Percentiles rank a stretch among this genome's conserved stretches.
Conservation (phyloP, 805 yeast species). For the Metschnikowia colocasiae region DNA sequence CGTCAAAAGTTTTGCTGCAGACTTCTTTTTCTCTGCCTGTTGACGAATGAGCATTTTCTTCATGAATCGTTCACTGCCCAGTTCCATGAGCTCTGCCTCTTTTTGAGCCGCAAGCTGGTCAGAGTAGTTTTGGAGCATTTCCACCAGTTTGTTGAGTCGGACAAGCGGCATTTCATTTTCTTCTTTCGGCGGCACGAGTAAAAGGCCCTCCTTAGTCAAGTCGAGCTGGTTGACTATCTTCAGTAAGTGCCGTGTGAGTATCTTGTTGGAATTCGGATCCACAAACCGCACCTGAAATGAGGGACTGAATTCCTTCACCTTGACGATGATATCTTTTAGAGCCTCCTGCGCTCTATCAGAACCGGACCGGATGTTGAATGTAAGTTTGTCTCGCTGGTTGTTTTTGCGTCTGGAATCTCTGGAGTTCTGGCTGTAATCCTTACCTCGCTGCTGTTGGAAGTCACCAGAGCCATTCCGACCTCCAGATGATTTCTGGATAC, state of each 20-base stretch:
- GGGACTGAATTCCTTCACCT: conserved; percentile 19
- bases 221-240: conserved; percentile 32
- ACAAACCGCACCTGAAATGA: conserved; percentile 27
- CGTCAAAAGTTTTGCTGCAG: conserved; percentile 44
- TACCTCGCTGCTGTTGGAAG: not conserved
- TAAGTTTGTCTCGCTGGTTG: conserved; percentile 2
- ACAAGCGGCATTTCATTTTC: conserved; percentile 26
- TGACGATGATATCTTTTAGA: conserved; percentile 22
- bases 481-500: not conserved
- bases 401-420: not conserved
- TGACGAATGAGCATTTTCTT: conserved; percentile 26
- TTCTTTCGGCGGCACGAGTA: conserved; percentile 18
- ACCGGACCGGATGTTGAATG: conserved; percentile 25
- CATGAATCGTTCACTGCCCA: conserved; percentile 33
- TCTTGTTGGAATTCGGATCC: conserved; percentile 22
- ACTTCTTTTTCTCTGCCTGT: conserved; percentile 34
- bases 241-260: conserved; percentile 24
- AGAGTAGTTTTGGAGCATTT: conserved; percentile 33
- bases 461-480: not conserved
- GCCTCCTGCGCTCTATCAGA: conserved; percentile 28
- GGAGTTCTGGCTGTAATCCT: not conserved
- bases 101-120: conserved; percentile 31
- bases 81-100: conserved; percentile 29
- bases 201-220: conserved; percentile 24
- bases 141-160: conserved; percentile 23